Evolutionary conservation across 2,329 filamentous ascomycete genomes (phyloP), one percentile per base, ranked within the genome.

Genomic region (Xenosphaeropsis pyriputrescens): DNA sequence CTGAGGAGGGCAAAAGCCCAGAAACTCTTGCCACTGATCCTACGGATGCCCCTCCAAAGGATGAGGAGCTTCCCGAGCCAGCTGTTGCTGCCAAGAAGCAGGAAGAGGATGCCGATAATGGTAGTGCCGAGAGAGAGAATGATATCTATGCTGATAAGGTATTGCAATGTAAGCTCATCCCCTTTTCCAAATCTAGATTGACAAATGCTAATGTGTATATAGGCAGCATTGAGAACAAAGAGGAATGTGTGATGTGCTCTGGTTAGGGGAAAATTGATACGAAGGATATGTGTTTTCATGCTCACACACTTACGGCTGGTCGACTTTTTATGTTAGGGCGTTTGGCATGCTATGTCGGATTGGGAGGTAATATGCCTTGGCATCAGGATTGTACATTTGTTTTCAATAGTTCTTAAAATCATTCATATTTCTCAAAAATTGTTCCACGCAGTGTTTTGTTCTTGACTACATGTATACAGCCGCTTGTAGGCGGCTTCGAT

Each of bases 91-190:
- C 55, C 40, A 67, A 66, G 57, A 72, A 53, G 37, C 80, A 89
- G 59, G 70, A 73, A 2, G 85, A 93, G 55, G 86, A 93, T 50
- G 70, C 70, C 34, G 72, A 80, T 41, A 69, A 74, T 17, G 74
- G 80, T 40, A 71, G 74, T 34, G 74, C 79, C 46, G 77, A 80
- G 47, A 74, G 83, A 9, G 88, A 95, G 59, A 75, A 75, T 36
- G 89, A 98, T 57, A 98, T 98, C 50, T 98, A 94, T 61, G 89
- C 89, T 1, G 84, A 96, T 50, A 85, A 88, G 41, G 88, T 84
- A 13, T 67, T 98, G 57, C 75, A 79, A 51, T 98, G 91, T 79
- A 67, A 77, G 76, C 69, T 39, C 15, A n/a, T 19, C 15, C 6
- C 22, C 9, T 16, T 9, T 7, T 37, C 43, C 35, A 40, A 36